Evolutionary conservation across 176 grass and related monocot genomes (phyloP), one percentile per base, ranked within the genome.

Genomic region (Pontederia crassipes): DNA sequence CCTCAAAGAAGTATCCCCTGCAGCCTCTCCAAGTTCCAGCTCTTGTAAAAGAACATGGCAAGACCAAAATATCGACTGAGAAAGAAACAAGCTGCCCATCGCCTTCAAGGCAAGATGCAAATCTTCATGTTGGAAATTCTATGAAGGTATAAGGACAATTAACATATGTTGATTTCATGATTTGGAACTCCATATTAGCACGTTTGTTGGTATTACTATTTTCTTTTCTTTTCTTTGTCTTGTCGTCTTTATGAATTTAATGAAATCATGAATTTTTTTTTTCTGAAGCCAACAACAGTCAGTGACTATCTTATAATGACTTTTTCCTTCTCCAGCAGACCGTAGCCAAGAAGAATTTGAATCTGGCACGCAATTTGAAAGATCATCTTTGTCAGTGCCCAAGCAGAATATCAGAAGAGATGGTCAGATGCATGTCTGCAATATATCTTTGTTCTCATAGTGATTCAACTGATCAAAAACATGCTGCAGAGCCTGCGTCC

Each of bases 331-430:
- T 54, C 64, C 79, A 45, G 75, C 52, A 87, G 75, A 87, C 91
- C 87, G 56, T 88, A 27, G 76, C 87, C 72, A 69, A 83, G 79
- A 64, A 79, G 69, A 73, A 79, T 75, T 64, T 24, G 20, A 24
- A 24, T 24, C 74, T 86, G 52, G 68, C 82, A 50, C 80, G 80
- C 17, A 98, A 87, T 17, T 72, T 98, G 74, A 98, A 92, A 83
- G 87, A 98, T 35, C 84, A 98, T 72, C 76, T 98, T 17, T 80
- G 85, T 28, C 87, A 92, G 75, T 92, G 93, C 52, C 93, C 93
- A 52, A 92, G 85, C 67, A 98, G 90, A 76, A 98, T 98, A 75
- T 98, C 93, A 28, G 93, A 98, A 84, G 93, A 98, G 78, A 88
- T 98, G 93, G 76, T 98, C 50, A 83, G 80, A 73, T 98, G 93